Base-by-base conservation (phyloP, 2,329 filamentous ascomycete genomes). In the Ophiostoma himal-ulmi region DNA sequence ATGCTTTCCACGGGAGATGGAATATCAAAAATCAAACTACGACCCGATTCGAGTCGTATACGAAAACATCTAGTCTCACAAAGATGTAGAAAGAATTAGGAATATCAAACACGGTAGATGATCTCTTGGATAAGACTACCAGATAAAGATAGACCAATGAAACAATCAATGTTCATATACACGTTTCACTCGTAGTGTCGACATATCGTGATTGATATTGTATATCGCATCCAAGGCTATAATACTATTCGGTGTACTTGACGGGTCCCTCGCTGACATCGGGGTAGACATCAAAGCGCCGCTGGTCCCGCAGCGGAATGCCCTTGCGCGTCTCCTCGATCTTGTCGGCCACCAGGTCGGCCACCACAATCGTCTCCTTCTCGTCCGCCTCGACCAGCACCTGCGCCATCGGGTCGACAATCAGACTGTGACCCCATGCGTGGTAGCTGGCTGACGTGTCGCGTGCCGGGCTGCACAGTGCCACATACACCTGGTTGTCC, bases 231-330 rank as follows among this genome's bases (percentile, higher is more conserved):
- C 14, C 14, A 17, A 48, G 13, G n/a, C 13, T 10, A 8, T 22
- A 11, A 10, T 1, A 37, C 30, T 70, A 70, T 36, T 80, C 78
- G 62, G 78, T 76, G 20, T 78, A 77, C 30, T 78, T 76, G 34
- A 83, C 78, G 71, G 83, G 81, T 1, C 86, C 89, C 76, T 86
- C 80, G 76, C 89, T 93, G 41, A 99, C 88, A 83, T 99, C 94
- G 0, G 93, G 91, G 79, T 99, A 99, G 26, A 99, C 91, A 79
- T 99, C 95, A 78, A 97, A 99, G 74, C 95, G 84, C 76, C 95
- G 86, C 84, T 99, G 95, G 22, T 85, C 86, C 76, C 89, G 88
- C 69, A 98, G 83, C 2, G 95, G 95, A 75, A 99, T 97, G 6
- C 90, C 90, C 79, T 86, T 92, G 78, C 94, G 87, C 65, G 89